phyloP scores from a whole-genome alignment of 2,329 filamentous ascomycete species.

The Amauroascus niger region DNA sequence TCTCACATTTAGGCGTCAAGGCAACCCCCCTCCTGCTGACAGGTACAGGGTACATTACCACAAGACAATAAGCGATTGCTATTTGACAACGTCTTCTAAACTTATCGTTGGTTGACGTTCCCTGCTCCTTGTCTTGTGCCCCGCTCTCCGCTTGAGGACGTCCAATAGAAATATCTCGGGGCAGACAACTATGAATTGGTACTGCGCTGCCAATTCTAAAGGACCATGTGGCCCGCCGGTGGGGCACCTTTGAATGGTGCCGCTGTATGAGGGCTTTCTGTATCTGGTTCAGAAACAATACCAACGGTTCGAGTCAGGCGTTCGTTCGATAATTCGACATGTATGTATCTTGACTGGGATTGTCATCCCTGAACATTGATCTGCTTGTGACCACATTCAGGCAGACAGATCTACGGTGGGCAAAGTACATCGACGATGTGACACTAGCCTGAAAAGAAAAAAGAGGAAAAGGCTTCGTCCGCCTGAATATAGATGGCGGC shows the following conservation, averaged over 20 bases:
- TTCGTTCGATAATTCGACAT: neutral
- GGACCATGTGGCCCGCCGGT: neutral
- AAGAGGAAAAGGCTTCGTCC: neutral
- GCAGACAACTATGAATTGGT: neutral
- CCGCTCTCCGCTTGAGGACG: constrained; percentile 1
- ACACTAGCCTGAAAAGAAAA: neutral
- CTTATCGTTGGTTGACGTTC: constrained; percentile 10
- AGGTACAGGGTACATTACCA: constrained; percentile 9
- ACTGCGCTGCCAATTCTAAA: neutral
- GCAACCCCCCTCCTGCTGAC: constrained; percentile 8
- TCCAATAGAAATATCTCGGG: constrained; percentile 8
- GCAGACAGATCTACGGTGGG: constrained; percentile 3
- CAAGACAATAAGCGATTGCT: constrained; percentile 6
- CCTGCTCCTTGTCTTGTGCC: constrained; percentile 9
- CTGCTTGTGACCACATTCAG: constrained; percentile 3
- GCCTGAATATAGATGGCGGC: neutral
- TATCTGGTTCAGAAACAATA: neutral
- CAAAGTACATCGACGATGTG: constrained; percentile 2
- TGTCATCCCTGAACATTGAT: constrained; percentile 5
- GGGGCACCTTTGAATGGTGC: neutral
- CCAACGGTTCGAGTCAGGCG: neutral
- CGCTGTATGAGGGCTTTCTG: constrained; percentile 1
- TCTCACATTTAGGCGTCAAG: constrained; percentile 8
- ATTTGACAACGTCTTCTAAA: constrained; percentile 1
- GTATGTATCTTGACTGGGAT: constrained; percentile 1